Conservation (phyloP, 2,329 filamentous ascomycete genomes). For the Talaromyces piceae region DNA sequence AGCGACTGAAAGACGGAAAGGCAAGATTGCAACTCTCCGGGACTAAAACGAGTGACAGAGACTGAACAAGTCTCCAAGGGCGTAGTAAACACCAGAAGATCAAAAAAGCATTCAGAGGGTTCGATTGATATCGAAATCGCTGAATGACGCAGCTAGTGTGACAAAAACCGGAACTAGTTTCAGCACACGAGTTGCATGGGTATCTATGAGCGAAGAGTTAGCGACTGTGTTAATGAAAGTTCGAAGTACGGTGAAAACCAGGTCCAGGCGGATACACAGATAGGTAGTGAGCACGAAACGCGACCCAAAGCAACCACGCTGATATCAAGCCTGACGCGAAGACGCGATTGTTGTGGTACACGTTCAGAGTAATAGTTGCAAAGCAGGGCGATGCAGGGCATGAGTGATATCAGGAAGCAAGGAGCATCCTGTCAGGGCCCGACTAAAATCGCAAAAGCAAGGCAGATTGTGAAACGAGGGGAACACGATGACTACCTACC, state of each 20-base stretch:
- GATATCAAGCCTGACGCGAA: neutral
- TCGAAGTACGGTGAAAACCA: neutral
- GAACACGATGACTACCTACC: slow-evolving; percentile 5
- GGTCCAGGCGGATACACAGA: neutral
- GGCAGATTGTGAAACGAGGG: neutral
- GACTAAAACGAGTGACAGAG: slow-evolving; percentile 17
- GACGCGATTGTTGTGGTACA: neutral
- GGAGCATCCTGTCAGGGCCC: neutral
- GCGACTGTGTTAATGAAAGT: neutral
- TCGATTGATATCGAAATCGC: neutral
- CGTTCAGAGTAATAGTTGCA: neutral
- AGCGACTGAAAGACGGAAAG: slow-evolving; percentile 32
- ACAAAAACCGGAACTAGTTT: neutral
- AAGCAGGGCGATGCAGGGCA: slow-evolving; percentile 1
- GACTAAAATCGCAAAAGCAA: slow-evolving; percentile 3
- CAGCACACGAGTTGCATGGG: neutral
- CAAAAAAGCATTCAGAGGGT: slow-evolving; percentile 27
- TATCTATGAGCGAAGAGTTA: neutral
- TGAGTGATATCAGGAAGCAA: neutral
- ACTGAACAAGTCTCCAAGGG: slow-evolving; percentile 37
- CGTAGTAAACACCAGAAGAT: slow-evolving; percentile 20
- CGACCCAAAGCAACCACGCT: neutral
- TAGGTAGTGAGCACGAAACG: neutral
- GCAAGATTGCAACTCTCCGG: slow-evolving; percentile 25
- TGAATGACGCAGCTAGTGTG: neutral